Base-by-base conservation (phyloP, 75 land plant genomes). In the Azolla pinnata region DNA sequence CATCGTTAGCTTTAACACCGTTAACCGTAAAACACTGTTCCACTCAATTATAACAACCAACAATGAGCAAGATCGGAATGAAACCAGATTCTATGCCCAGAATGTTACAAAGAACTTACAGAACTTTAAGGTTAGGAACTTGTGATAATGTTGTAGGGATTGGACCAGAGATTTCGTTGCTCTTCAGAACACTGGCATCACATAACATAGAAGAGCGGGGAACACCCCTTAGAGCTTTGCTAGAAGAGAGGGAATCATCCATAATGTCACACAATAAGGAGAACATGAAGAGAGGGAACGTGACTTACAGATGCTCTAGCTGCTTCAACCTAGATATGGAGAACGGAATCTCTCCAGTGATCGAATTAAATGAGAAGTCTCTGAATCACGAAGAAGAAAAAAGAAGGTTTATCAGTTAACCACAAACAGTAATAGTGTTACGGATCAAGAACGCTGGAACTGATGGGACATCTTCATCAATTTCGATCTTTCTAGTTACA, bases 71-170 rank as follows among this genome's bases (percentile, higher is more conserved):
- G n/a, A n/a, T n/a, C n/a, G n/a, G n/a, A n/a, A n/a, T n/a, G n/a
- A n/a, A n/a, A n/a, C n/a, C n/a, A n/a, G n/a, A n/a, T n/a, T n/a
- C n/a, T n/a, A n/a, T n/a, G n/a, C n/a, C n/a, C n/a, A n/a, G n/a
- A n/a, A n/a, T 7, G 24, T 35, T 63, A 29, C 10, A 56, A 10
- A 38, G 46, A 24, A 59, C 79, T 76, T 33, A 86, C 90, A 86
- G 60, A 0, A 68, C 79, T 54, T 79, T 81, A 20, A 86, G 71
- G 32, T 86, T 82, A 0, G 90, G 90, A 59, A 86, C 72, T 64
- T 86, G 90, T 1, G 90, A 82, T 14, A 86, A 33, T 0, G 91
- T 87, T 0, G 91, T 72, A 38, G 91, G 83, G 46, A 87, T 87
- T 7, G 91, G 86, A 27, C 91, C 91, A 14, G 78, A 63, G 33